Percentiles rank a stretch among this genome's conserved stretches.
phyloP scores from a whole-genome alignment of 2,329 filamentous ascomycete genomes.

The Botrytis medusae region DNA sequence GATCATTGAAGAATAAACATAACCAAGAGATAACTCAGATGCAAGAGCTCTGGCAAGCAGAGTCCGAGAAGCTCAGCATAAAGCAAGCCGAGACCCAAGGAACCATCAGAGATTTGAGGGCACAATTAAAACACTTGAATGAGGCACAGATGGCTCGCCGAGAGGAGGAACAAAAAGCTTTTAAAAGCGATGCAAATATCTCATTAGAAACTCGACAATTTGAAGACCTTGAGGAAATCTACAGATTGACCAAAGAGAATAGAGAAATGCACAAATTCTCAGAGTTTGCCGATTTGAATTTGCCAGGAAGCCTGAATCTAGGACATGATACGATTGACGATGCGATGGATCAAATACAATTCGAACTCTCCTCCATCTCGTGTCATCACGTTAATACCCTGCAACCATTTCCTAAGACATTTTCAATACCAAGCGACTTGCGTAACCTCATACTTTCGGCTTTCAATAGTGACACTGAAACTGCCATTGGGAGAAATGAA shows the following conservation, averaged over 20 bases:
- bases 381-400: background rate
- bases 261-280: background rate
- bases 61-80: background rate
- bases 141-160: background rate
- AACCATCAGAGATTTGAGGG: conserved; percentile 2
- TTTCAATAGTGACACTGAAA: background rate
- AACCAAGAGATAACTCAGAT: background rate
- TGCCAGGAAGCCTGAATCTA: background rate
- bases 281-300: background rate
- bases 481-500: background rate
- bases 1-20: background rate
- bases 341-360: conserved; percentile 20
- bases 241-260: conserved; percentile 8
- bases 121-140: conserved; percentile 1
- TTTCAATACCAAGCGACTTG: conserved; percentile 9
- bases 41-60: conserved; percentile 14
- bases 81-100: background rate
- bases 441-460: background rate
- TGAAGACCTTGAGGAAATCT: background rate
- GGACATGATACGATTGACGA: background rate
- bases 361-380: conserved; percentile 23
- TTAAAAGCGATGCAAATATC: background rate
- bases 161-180: background rate
- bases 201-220: background rate
- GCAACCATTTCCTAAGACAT: background rate